These are phyloP conservation scores for Citrus hindsii DNA, from an alignment of 345 rosid genomes.

Conservation along the genomic window DNA sequence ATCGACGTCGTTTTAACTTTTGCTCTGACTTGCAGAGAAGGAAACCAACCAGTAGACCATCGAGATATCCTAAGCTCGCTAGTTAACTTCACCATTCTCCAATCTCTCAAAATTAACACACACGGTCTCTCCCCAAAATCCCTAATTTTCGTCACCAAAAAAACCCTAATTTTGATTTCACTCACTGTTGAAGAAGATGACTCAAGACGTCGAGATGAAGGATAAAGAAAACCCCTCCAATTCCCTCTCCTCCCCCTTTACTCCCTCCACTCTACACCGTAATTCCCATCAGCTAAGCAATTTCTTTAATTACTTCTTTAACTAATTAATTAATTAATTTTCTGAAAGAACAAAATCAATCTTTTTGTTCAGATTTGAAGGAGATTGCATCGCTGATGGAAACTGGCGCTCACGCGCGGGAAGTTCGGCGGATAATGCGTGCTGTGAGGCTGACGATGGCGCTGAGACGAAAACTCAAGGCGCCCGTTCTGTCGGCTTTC, in stretches of 20 bases:
- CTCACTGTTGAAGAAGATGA: slow-evolving; percentile 16
- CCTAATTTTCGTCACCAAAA: not conserved
- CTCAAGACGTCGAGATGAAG: slow-evolving; percentile 37
- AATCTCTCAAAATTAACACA: not conserved
- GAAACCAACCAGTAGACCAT: not conserved
- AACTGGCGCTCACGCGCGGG: slow-evolving; percentile 48
- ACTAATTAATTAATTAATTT: not conserved
- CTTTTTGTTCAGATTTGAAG: slow-evolving; percentile 42
- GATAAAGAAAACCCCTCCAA: slow-evolving; percentile 35
- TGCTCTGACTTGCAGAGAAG: not conserved
- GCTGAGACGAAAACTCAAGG: slow-evolving; percentile 37
- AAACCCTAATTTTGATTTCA: not conserved
- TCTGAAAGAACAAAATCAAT: too few relatives aligned
- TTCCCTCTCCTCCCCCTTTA: slow-evolving; percentile 18
- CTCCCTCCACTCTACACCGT: slow-evolving; percentile 33
- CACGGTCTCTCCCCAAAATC: not conserved
- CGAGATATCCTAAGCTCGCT: not conserved
- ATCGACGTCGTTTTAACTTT: slow-evolving; percentile 3
- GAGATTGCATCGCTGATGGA: slow-evolving; percentile 56
- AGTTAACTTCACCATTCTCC: not conserved
- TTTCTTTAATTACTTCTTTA: not conserved
- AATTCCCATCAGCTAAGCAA: not conserved
- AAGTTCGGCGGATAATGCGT: slow-evolving; percentile 43
- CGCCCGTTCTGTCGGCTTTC: slow-evolving; percentile 35
- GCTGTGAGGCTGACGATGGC: slow-evolving; percentile 53